Evolutionary conservation across 1,284 basidiomycete species (phyloP).

Genomic region (Anthracocystis walkeri): DNA sequence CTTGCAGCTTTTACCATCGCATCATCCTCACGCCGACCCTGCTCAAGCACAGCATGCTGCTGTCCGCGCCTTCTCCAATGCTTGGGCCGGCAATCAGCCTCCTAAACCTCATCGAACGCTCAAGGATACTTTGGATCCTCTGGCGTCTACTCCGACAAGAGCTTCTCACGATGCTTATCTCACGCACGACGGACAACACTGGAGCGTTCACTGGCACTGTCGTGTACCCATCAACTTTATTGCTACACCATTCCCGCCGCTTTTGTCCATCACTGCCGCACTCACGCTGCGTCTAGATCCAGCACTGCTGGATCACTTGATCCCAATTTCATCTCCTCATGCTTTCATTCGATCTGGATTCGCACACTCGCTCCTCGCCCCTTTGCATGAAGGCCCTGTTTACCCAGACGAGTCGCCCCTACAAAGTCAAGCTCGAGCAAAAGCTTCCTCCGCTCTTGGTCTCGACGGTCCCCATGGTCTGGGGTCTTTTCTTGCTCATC

Average conservation of each 20-base stretch:
- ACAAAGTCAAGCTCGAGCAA: conserved; percentile 36
- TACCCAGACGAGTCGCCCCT: conserved; percentile 51
- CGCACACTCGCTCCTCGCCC: conserved; percentile 42
- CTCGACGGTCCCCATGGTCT: conserved; percentile 48
- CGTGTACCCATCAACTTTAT: conserved; percentile 46
- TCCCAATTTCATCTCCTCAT: conserved; percentile 6
- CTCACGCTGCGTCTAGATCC: conserved; percentile 37
- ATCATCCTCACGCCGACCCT: conserved; percentile 16
- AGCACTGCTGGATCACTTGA: conserved; percentile 24
- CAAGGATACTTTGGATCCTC: conserved; percentile 13
- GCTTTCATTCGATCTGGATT: conserved; percentile 31
- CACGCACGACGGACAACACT: conserved; percentile 19
- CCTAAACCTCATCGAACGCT: conserved; percentile 32
- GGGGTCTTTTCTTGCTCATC: conserved; percentile 39
- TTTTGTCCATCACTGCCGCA: conserved; percentile 39
- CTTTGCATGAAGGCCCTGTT: conserved; percentile 47
- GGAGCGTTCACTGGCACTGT: conserved; percentile 42
- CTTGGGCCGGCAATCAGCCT: conserved; percentile 45
- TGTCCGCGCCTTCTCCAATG: conserved; percentile 39
- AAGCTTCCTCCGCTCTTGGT: conserved; percentile 35
- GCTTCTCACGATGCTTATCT: conserved; percentile 30
- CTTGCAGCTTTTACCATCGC: conserved; percentile 35
- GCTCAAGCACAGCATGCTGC: conserved; percentile 22
- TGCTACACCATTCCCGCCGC: conserved; percentile 37
- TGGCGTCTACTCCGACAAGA: background rate